phyloP scores from a whole-genome alignment of 257 asterid species.

The Henckelia pumila region DNA sequence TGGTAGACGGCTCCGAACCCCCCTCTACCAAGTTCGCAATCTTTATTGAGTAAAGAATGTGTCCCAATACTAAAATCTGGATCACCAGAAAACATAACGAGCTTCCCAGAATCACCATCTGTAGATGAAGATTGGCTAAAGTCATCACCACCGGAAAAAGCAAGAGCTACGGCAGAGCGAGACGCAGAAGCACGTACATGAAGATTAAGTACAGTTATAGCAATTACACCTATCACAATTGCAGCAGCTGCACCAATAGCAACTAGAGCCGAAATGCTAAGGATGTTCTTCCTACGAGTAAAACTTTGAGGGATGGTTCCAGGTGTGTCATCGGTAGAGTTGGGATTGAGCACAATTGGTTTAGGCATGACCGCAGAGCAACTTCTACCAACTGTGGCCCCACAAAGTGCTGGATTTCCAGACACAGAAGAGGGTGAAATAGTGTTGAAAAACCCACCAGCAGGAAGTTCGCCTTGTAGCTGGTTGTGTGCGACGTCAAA shows the following conservation, averaged over 20 bases:
- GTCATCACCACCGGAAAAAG: slow-evolving; percentile 62
- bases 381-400: slow-evolving; percentile 64
- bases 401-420: slow-evolving; percentile 79
- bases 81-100: slow-evolving; percentile 82
- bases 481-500: slow-evolving; percentile 72
- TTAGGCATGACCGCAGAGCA: slow-evolving; percentile 85
- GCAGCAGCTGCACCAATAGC: slow-evolving; percentile 89
- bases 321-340: slow-evolving; percentile 55
- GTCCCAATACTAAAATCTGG: slow-evolving; percentile 67
- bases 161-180: slow-evolving; percentile 46
- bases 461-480: slow-evolving; percentile 76
- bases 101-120: slow-evolving; percentile 78
- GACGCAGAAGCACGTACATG: slow-evolving; percentile 54
- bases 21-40: slow-evolving; percentile 80
- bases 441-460: slow-evolving; percentile 77
- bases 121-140: slow-evolving; percentile 61
- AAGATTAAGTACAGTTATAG: slow-evolving; percentile 66
- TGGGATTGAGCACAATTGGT: slow-evolving; percentile 84
- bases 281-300: slow-evolving; percentile 55
- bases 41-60: slow-evolving; percentile 67
- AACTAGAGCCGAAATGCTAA: slow-evolving; percentile 73
- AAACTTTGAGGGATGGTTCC: slow-evolving; percentile 42
- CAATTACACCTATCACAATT: slow-evolving; percentile 76
- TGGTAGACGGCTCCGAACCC: slow-evolving; percentile 78
- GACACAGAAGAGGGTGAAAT: slow-evolving; percentile 60